Evolutionary conservation across 352 stramenopile species (phyloP), one percentile per base, ranked within the genome.

Genomic region (Phytophthora cactorum): DNA sequence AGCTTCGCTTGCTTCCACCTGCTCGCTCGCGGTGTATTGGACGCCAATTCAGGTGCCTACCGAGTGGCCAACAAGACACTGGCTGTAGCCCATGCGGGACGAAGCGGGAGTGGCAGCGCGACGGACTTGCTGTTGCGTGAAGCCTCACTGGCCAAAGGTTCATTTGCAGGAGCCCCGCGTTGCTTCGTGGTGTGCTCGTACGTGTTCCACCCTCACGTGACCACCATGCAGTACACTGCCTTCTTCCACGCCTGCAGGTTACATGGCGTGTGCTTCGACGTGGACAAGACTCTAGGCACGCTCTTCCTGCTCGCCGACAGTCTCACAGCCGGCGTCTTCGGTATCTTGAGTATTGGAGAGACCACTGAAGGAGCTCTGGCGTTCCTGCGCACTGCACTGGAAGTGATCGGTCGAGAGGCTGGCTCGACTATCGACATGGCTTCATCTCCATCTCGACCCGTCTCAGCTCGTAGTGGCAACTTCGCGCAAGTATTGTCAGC

Each of bases 181-280:
- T 76, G 74, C 51, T 96, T 89, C 66, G 77, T 91, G n/a, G 75
- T 84, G 29, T 75, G 83, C 46, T 88, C 89, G 38, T 92, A 93
- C 63, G 72, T 94, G 31, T 85, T 84, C 60, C 88, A 97, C 36
- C 86, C 88, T 11, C 89, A 89, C 53, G 76, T 97, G 45, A 78
- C 74, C 45, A 93, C 86, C 14, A 91, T 93, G 68, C 78, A 80
- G 49, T 93, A 95, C 62, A 73, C 73, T 50, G 75, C 84, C 14
- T 95, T 97, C 72, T 97, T 97, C 75, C 92, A 97, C 53, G 78
- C 81, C 50, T 97, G 91, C 59, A 75, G 90, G 1, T 74, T 96
- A 52, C 82, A 96, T 25, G 90, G 91, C 32, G 90, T 97, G 52
- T 96, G 85, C 59, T 97, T 95, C 17, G 91, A 97, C 63, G 70